Evolutionary conservation across 306 rosid genomes (phyloP).

Genomic region (Pueraria montana): DNA sequence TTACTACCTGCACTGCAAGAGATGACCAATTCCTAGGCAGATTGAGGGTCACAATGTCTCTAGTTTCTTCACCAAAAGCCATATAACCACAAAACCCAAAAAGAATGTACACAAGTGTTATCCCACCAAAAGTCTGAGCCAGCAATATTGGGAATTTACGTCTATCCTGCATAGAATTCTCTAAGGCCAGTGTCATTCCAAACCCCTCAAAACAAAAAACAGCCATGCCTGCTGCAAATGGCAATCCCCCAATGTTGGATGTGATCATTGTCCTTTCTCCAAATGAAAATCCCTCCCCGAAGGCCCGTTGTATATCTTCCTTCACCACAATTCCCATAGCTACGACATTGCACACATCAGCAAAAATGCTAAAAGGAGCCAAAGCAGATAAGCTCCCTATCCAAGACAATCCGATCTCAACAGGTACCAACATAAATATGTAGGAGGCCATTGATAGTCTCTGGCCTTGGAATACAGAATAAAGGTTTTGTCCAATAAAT

Average conservation of each 20-base stretch:
- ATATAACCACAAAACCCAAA: conserved; percentile 88
- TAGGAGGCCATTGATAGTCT: conserved; percentile 50
- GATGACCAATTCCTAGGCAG: conserved; percentile 88
- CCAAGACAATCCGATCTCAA: conserved; percentile 88
- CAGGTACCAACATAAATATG: conserved; percentile 67
- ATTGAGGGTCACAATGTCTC: conserved; percentile 83
- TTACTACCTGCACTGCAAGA: conserved; percentile 76
- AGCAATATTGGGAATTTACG: conserved; percentile 70
- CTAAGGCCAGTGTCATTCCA: conserved; percentile 90
- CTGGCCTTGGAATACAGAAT: conserved; percentile 59
- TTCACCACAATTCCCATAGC: conserved; percentile 87
- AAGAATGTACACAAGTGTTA: conserved; percentile 68
- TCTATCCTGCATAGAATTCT: conserved; percentile 65
- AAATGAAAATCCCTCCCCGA: conserved; percentile 64
- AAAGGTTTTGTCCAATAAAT: conserved; percentile 82
- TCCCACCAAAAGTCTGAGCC: conserved; percentile 82
- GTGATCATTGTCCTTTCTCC: conserved; percentile 71
- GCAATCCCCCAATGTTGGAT: conserved; percentile 81
- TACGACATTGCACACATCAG: conserved; percentile 76
- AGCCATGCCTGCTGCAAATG: conserved; percentile 91
- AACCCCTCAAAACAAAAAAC: conserved; percentile 92
- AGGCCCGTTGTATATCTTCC: conserved; percentile 67
- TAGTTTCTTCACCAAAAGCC: conserved; percentile 92
- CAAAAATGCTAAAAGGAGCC: conserved; percentile 91
- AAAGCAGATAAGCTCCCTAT: conserved; percentile 72